phyloP scores from a whole-genome alignment of 306 rosid species.

The Vigna hirtella region DNA sequence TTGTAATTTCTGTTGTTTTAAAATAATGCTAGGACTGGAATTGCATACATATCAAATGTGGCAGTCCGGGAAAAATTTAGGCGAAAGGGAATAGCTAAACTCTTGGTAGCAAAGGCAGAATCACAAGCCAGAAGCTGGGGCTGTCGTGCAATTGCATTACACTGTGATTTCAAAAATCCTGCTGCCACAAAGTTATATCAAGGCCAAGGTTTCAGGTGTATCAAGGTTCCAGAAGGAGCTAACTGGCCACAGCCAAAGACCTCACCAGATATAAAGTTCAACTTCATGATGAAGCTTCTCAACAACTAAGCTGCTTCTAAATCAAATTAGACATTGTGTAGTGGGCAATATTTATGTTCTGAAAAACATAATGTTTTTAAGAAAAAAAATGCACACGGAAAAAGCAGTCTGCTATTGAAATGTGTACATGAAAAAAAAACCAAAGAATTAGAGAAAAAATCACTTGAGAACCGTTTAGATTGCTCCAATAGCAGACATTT shows the following conservation, averaged over 20 bases:
- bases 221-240: slow-evolving; percentile 93
- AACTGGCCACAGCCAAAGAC: slow-evolving; percentile 98
- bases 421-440: slow-evolving; percentile 47
- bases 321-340: slow-evolving; percentile 45
- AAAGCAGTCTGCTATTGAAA: slow-evolving; percentile 38
- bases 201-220: slow-evolving; percentile 81
- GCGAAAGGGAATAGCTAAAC: slow-evolving; percentile 85
- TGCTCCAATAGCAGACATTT: slow-evolving; percentile 30
- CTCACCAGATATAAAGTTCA: slow-evolving; percentile 73
- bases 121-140: slow-evolving; percentile 92
- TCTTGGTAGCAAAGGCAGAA: slow-evolving; percentile 81
- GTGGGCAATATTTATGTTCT: slow-evolving; percentile 35
- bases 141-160: slow-evolving; percentile 86
- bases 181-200: slow-evolving; percentile 79
- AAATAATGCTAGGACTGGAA: slow-evolving; percentile 73
- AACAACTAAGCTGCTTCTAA: slow-evolving; percentile 49
- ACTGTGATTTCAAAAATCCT: slow-evolving; percentile 83
- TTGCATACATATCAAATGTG: slow-evolving; percentile 94
- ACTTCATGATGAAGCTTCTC: slow-evolving; percentile 98
- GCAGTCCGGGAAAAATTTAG: slow-evolving; percentile 92
- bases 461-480: slow-evolving; percentile 24
- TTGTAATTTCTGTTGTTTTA: not conserved
- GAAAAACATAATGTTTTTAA: slow-evolving; percentile 24
- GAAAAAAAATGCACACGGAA: slow-evolving; percentile 9
- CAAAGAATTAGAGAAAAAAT: slow-evolving; percentile 29